These are phyloP conservation scores for Arthrobotrys pseudoclavata DNA, from an alignment of 2,329 filamentous ascomycete genomes.

Conservation along the genomic window DNA sequence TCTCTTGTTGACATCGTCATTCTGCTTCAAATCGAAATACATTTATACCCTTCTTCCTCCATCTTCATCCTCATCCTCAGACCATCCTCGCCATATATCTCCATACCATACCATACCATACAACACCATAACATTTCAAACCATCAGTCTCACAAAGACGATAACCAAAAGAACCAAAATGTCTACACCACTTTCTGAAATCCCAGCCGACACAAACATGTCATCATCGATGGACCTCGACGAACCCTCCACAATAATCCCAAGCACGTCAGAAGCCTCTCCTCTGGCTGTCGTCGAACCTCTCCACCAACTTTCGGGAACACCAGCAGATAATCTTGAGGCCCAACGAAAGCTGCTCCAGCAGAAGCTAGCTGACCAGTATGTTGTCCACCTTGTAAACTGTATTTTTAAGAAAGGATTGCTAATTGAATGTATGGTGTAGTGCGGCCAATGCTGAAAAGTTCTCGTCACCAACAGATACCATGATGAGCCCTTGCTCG, in stretches of 20 bases:
- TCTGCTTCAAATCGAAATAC: not conserved
- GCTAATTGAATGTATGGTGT: conserved; percentile 45
- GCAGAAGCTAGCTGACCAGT: conserved; percentile 79
- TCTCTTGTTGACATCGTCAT: conserved; percentile 55
- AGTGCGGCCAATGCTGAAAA: conserved; percentile 68
- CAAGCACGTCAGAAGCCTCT: conserved; percentile 42
- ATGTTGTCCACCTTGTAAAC: conserved; percentile 64
- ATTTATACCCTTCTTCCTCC: conserved; percentile 32
- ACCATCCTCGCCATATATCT: not conserved
- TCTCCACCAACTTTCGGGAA: conserved; percentile 50
- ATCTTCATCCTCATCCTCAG: conserved; percentile 5
- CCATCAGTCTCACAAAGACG: not conserved
- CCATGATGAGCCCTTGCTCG: conserved; percentile 87
- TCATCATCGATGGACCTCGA: conserved; percentile 36
- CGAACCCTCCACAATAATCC: conserved; percentile 32
- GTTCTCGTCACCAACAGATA: conserved; percentile 87
- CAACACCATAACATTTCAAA: not conserved
- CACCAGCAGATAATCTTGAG: conserved; percentile 70
- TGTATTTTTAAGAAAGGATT: conserved; percentile 40
- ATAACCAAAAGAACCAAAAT: conserved; percentile 1
- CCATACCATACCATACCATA: conserved; percentile 3
- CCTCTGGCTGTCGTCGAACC: conserved; percentile 44
- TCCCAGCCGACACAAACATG: conserved; percentile 22
- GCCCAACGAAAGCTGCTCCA: conserved; percentile 82
- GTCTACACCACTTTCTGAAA: conserved; percentile 54